Conservation (phyloP, 129 eudicot genomes). For the Heracleum sosnowskyi region DNA sequence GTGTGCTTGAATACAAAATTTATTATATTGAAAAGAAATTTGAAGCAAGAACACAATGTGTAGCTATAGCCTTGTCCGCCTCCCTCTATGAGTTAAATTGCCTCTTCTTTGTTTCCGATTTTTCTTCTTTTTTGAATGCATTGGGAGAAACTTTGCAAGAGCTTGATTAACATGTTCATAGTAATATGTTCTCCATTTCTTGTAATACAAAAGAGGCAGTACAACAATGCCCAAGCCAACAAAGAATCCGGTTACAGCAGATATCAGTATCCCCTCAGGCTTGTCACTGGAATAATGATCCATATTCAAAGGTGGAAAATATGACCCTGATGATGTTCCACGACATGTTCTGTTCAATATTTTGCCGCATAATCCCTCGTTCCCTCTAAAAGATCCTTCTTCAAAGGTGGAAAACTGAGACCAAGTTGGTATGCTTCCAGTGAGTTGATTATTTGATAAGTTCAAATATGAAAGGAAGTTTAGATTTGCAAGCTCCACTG, state of each 20-base stretch:
- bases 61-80: too few relatives aligned
- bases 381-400: slow-evolving; percentile 34
- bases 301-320: too few relatives aligned
- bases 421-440: slow-evolving; percentile 41
- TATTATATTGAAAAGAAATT: too few relatives aligned
- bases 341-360: slow-evolving; percentile 42
- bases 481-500: slow-evolving; percentile 25
- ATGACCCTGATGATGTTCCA: not conserved
- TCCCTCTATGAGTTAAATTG: not conserved
- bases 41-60: too few relatives aligned
- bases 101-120: not conserved
- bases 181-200: not conserved
- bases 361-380: slow-evolving; percentile 50
- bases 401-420: slow-evolving; percentile 39
- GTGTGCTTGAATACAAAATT: too few relatives aligned
- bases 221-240: not conserved
- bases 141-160: not conserved
- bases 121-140: not conserved
- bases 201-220: not conserved
- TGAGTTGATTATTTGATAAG: slow-evolving; percentile 44
- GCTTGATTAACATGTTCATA: not conserved
- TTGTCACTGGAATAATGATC: not conserved
- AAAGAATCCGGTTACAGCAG: not conserved
- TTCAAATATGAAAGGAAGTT: slow-evolving; percentile 40
- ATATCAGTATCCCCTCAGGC: not conserved